Base-by-base conservation (phyloP, 257 asterid genomes). In the Scutellaria galericulata region DNA sequence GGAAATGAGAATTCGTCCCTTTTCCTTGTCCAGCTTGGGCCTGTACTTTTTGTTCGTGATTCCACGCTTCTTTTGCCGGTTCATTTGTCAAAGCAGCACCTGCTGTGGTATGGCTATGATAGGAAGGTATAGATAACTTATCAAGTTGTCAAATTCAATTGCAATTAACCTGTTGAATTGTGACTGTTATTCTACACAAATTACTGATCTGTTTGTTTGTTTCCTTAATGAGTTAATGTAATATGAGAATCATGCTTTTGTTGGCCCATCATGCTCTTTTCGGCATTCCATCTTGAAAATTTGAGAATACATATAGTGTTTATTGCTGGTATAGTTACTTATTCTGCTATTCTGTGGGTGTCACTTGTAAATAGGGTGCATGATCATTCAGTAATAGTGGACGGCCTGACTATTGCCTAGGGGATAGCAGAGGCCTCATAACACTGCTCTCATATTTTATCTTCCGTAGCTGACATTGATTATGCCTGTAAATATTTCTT, bases 91-190 rank as follows among this genome's bases (percentile, higher is more conserved):
- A 90, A 95, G 80, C 98, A 90, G 77, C 96, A 90, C 81, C 76
- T 95, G 79, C 92, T 95, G 82, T 95, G 99, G 99, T 95, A 95
- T 83, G 99, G 99, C 39, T 95, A 95, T 45, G 99, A 95, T 76
- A 84, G 96, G 79, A 95, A 95, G 99, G 99, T 95, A 85, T 48
- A 86, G 3, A 39, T 9, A 53, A 22, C 31, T 75, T 47, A 40
- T 70, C 54, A 9, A 51, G 64, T 45, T 45, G 53, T 41, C 22
- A 35, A 18, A 48, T 54, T 41, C 41, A 41, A 50, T 22, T 71
- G 57, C 20, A 14, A 18, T 41, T 54, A 51, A 15, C 55, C 52
- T 68, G 53, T 64, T 48, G 54, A 56, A 50, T 9, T 51, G 22
- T 5, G 15, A 22, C 50, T 74, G 7, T 40, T 27, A 2, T 6